Conservation (phyloP, 1,284 basidiomycete species). For the Apiotrichum akiyoshidainum region DNA sequence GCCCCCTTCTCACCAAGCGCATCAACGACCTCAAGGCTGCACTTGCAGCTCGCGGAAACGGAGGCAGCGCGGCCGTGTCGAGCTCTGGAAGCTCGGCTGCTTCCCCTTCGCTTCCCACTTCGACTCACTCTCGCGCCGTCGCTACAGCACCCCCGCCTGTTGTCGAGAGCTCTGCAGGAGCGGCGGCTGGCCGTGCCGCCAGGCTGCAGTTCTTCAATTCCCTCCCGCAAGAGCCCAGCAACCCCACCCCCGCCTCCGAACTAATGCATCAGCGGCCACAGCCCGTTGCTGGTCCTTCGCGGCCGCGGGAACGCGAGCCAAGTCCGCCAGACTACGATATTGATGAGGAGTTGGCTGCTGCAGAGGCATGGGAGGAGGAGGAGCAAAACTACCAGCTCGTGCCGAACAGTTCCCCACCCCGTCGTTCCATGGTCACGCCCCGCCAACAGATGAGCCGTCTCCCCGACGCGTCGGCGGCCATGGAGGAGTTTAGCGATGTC, state of each 20-base stretch:
- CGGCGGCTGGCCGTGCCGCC: neutral
- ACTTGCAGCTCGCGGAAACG: conserved; percentile 14
- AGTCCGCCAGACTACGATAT: neutral
- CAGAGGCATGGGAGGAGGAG: neutral
- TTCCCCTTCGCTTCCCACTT: neutral
- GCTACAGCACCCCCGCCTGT: no score
- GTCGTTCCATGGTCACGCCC: neutral
- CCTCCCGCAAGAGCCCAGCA: neutral
- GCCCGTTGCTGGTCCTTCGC: neutral
- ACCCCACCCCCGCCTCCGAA: neutral
- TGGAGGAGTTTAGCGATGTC: conserved; percentile 30
- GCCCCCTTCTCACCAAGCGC: conserved; percentile 30
- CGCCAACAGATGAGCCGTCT: neutral
- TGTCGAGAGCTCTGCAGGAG: no score
- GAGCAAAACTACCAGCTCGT: neutral
- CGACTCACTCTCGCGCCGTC: no score
- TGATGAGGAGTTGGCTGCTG: neutral
- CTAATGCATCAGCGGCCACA: neutral
- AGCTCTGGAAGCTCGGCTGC: conserved; percentile 14
- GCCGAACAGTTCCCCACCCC: neutral
- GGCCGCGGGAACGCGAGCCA: neutral
- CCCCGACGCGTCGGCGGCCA: conserved; percentile 10
- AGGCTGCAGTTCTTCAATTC: neutral
- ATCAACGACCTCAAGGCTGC: conserved; percentile 39
- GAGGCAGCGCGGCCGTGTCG: no score